Evolutionary conservation across 306 rosid genomes (phyloP), one percentile per base, ranked within the genome.

Genomic region (Castanopsis chinensis): DNA sequence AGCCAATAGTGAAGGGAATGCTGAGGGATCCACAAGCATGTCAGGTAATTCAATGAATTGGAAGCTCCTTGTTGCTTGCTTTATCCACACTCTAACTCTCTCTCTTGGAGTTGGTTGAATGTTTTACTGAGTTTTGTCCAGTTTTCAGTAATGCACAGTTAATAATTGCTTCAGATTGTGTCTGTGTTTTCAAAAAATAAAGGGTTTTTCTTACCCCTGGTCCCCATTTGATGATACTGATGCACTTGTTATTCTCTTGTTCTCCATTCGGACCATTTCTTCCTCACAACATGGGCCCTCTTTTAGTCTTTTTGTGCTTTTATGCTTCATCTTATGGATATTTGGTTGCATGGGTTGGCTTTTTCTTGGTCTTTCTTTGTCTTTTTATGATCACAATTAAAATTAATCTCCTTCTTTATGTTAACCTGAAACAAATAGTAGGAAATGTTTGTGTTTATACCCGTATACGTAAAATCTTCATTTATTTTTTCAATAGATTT

Each of bases 1-100:
- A 52, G 81, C 85, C 69, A 76, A 61, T 76, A 61, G 78, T 15
- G 97, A 87, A 61, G 95, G 87, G 73, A 84, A 79, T 80, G 76
- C 81, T 65, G 89, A 78, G 35, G 93, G 65, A 71, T 69, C 90
- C 73, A 57, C 35, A 2, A 83, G 85, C 82, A 73, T 64, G 5
- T 43, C 83, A 52, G 97, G 99, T 92, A 89, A 65, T 78, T 9
- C 59, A 54, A 65, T 2, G 10, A 63, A 72, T 73, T 69, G 72
- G 52, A 68, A 68, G 68, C 61, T 76, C 69, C 41, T 49, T 55
- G 2, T 45, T 7, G 53, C 8, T 49, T 5, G 20, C 54, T 52
- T 72, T 8, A 41, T 41, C 45, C 8, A 41, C 45, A 27, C 11
- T 27, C n/a, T 21, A 2, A 2, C 7, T 5, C 4, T 30, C 5